phyloP scores from a whole-genome alignment of 2,329 filamentous ascomycete genomes.

The Scleromitrula shiraiana region DNA sequence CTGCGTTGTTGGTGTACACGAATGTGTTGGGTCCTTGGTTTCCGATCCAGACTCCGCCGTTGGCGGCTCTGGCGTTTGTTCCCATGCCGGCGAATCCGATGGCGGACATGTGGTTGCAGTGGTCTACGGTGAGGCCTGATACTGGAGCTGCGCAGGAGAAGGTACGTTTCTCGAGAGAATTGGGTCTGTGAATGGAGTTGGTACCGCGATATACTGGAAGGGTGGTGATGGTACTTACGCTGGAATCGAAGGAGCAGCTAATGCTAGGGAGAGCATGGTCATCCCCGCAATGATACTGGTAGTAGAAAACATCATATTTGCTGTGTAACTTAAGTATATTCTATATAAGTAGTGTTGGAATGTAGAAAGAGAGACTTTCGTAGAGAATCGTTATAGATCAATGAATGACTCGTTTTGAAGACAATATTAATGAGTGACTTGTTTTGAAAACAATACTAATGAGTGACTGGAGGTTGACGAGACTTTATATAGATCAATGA shows the following conservation, averaged over 20 bases:
- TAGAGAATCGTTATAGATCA: too few species aligned
- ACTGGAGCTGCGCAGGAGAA: slow-evolving; percentile 9
- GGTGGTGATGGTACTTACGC: not conserved
- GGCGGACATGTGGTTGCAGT: slow-evolving; percentile 10
- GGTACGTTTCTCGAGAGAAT: slow-evolving; percentile 7
- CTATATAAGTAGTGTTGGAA: not conserved
- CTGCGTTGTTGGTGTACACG: slow-evolving; percentile 5
- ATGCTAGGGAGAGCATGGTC: slow-evolving; percentile 6
- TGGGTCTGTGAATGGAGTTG: too few species aligned
- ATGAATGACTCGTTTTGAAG: too few species aligned
- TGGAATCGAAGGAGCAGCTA: slow-evolving; percentile 1
- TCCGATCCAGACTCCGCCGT: slow-evolving; percentile 10
- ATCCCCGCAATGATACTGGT: slow-evolving; percentile 1
- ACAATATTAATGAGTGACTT: too few species aligned
- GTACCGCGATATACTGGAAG: too few species aligned
- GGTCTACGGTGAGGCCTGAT: not conserved
- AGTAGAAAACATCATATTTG: slow-evolving; percentile 8
- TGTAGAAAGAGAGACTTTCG: too few species aligned
- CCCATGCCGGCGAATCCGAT: slow-evolving; percentile 10
- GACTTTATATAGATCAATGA: too few species aligned
- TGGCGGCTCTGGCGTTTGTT: slow-evolving; percentile 4
- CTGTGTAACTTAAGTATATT: too few species aligned
- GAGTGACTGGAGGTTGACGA: too few species aligned
- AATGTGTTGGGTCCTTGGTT: slow-evolving; percentile 10
- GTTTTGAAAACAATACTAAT: too few species aligned